A percentile compares a stretch with the other conserved stretches of the same genome.
phyloP scores from a whole-genome alignment of 169 alveolate genomes.

The Eimeria acervulina region DNA sequence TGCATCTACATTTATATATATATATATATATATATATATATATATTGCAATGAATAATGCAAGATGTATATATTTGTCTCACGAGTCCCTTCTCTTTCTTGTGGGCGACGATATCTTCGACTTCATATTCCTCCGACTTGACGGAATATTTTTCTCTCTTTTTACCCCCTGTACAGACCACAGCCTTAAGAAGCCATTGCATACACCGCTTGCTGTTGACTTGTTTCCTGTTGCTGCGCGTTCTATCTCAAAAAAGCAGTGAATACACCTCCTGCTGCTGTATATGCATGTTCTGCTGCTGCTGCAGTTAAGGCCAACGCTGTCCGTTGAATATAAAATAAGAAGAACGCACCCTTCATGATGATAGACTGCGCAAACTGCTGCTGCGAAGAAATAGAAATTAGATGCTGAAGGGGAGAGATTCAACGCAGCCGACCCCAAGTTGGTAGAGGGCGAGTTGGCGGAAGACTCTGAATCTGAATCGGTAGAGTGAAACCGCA shows the following conservation, averaged over 20 bases:
- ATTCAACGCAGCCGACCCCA: not conserved
- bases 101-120: conserved; percentile 62
- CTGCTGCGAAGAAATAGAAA: no score
- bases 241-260: no score
- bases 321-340: not conserved
- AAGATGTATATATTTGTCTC: not conserved
- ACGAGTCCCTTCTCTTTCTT: conserved; percentile 41
- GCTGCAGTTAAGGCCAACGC: not conserved
- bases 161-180: not conserved
- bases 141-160: conserved; percentile 49
- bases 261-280: not conserved
- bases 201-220: not conserved
- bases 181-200: not conserved
- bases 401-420: not conserved
- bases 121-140: conserved; percentile 47
- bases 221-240: no score
- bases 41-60: not conserved
- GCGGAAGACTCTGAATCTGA: not conserved
- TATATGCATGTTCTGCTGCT: not conserved
- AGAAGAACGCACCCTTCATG: not conserved
- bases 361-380: no score
- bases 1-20: not conserved
- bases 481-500: not conserved
- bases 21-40: not conserved
- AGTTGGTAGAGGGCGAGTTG: not conserved